Base-by-base conservation (phyloP, 148 eudicot genomes). In the Salicornia ramosissima region DNA sequence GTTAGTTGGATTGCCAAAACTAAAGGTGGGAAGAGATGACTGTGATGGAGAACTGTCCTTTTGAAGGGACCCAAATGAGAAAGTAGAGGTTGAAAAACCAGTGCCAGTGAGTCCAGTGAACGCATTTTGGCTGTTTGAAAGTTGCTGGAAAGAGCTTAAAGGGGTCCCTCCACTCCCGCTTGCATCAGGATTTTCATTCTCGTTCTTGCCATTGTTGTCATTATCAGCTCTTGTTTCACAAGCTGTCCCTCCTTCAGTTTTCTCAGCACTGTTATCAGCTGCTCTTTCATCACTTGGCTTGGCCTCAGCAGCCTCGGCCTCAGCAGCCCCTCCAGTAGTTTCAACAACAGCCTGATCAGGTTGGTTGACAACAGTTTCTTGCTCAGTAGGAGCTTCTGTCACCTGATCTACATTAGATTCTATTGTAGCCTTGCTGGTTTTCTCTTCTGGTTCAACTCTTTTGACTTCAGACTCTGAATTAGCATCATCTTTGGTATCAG, bases 91-190 rank as follows among this genome's bases (percentile, higher is more conserved):
- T 28, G 99, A 84, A 74, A 91, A 95, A 3, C 99, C 99, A 21
- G 96, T 78, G 74, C 99, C 96, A 34, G 79, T 61, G 71, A 95
- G 72, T 29, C 99, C 99, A 9, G 97, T 87, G 72, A 95, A 95
- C 24, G 97, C 97, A 78, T 95, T 95, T 78, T 87, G 92, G 78
- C 73, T 82, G 78, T 87, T 95, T 9, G 99, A 95, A 56, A 91
- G 97, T 55, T 91, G 99, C 45, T 79, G 87, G 74, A 95, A 95
- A 11, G 97, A 89, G 72, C 86, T 83, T 19, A 87, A 83, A 12
- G 96, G 54, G 36, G 81, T 79, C 67, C 78, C 67, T 43, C 68
- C 86, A 49, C 50, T 54, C 22, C 65, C 85, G 34, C 50, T 51
- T 71, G 79, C 81, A 60, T 79, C 84, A 13, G 51, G 26, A 22